Evolutionary conservation across 2,329 filamentous ascomycete genomes (phyloP).

Genomic region (Blastomyces percursus): DNA sequence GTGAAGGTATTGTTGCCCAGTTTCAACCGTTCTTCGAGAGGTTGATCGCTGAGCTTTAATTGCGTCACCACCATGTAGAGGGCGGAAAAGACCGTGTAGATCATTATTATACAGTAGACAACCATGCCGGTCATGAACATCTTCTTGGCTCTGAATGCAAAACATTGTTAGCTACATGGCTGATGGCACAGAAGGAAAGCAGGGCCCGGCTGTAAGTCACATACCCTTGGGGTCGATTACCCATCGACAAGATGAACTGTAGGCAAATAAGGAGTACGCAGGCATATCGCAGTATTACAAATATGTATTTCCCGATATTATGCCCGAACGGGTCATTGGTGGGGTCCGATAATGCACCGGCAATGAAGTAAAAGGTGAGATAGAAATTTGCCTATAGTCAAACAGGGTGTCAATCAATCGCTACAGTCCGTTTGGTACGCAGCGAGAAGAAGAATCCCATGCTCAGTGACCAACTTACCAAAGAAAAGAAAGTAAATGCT

Average conservation of each 20-base stretch:
- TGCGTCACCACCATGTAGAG: slow-evolving; percentile 85
- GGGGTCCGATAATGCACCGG: slow-evolving; percentile 72
- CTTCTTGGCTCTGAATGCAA: slow-evolving; percentile 53
- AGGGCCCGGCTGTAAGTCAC: slow-evolving; percentile 10
- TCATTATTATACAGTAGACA: slow-evolving; percentile 88
- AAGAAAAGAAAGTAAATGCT: slow-evolving; percentile 92
- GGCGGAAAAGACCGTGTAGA: slow-evolving; percentile 81
- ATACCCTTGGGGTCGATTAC: slow-evolving; percentile 83
- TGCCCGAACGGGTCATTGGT: slow-evolving; percentile 84
- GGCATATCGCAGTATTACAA: slow-evolving; percentile 72
- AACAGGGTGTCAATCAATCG: background rate
- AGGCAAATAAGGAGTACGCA: slow-evolving; percentile 81
- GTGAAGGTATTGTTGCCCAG: slow-evolving; percentile 87
- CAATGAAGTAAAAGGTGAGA: slow-evolving; percentile 96
- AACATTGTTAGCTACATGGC: background rate
- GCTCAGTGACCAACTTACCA: slow-evolving; percentile 35
- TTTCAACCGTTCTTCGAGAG: slow-evolving; percentile 36
- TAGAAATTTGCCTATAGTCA: slow-evolving; percentile 74
- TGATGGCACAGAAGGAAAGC: slow-evolving; percentile 6
- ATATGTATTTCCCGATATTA: slow-evolving; percentile 71
- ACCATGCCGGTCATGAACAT: slow-evolving; percentile 83
- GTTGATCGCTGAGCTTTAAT: slow-evolving; percentile 44
- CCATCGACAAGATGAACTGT: slow-evolving; percentile 93
- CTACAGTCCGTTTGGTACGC: background rate
- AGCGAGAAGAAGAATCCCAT: background rate